Evolutionary conservation across 2,329 filamentous ascomycete genomes (phyloP).

Genomic region (Fusarium verticillioides): DNA sequence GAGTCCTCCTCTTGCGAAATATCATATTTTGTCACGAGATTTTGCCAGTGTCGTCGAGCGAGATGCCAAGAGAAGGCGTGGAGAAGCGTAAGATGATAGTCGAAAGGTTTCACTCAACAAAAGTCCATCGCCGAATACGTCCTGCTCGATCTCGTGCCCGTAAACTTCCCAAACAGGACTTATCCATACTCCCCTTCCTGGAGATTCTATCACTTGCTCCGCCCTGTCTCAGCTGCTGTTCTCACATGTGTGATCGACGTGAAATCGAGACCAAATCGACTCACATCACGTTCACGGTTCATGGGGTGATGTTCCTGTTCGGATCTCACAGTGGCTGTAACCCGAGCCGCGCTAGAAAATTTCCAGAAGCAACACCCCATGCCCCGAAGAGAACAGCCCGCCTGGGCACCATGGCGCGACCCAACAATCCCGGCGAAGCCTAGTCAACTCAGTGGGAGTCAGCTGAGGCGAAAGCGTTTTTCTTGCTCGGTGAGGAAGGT

Average conservation of each 20-base stretch:
- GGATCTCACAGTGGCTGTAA: conserved; percentile 26
- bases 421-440: conserved; percentile 17
- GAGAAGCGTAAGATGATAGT: conserved; percentile 6
- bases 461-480: conserved; percentile 40
- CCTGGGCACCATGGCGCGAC: conserved; percentile 7
- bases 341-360: conserved; percentile 42
- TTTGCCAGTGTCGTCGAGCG: not conserved
- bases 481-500: conserved; percentile 11
- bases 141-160: not conserved
- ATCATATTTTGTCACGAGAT: not conserved
- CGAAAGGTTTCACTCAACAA: not conserved
- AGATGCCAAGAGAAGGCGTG: not conserved
- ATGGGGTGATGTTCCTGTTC: conserved; percentile 38
- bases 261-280: conserved; percentile 1
- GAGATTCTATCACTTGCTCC: not conserved
- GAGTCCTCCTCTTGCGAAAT: not conserved
- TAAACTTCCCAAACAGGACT: not conserved
- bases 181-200: not conserved
- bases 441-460: conserved; percentile 27
- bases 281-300: conserved; percentile 16
- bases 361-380: conserved; percentile 41
- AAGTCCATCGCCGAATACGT: not conserved
- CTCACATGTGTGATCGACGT: not conserved
- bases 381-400: not conserved
- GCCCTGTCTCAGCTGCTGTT: conserved; percentile 1